These are phyloP conservation scores for Metschnikowia amazonensis DNA, from an alignment of 805 yeast genomes.

Conservation along the genomic window DNA sequence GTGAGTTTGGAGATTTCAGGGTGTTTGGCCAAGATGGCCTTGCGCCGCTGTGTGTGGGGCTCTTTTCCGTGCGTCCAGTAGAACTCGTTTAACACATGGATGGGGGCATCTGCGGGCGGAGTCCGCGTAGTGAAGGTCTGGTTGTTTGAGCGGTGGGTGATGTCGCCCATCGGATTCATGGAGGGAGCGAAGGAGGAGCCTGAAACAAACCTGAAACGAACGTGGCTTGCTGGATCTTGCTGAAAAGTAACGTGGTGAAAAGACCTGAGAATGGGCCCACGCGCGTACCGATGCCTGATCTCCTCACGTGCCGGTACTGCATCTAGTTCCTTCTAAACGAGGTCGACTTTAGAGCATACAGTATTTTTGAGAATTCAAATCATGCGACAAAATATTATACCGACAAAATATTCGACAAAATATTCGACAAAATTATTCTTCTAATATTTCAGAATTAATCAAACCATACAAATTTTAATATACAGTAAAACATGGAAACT, in stretches of 20 bases:
- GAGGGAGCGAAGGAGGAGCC: background rate
- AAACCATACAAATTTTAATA: too few species aligned
- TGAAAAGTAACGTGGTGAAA: slow-evolving; percentile 8
- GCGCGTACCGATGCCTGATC: slow-evolving; percentile 1
- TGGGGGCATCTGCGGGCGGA: slow-evolving; percentile 40
- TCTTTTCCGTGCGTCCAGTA: slow-evolving; percentile 82
- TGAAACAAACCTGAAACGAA: background rate
- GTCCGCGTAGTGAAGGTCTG: slow-evolving; percentile 22
- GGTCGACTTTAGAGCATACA: too few species aligned
- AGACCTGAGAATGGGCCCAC: background rate
- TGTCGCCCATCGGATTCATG: slow-evolving; percentile 13
- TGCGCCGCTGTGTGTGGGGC: slow-evolving; percentile 75
- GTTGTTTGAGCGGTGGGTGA: slow-evolving; percentile 18
- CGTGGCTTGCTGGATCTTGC: background rate
- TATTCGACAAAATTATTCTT: too few species aligned
- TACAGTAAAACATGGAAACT: too few species aligned
- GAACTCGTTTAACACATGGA: slow-evolving; percentile 54
- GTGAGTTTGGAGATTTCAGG: slow-evolving; percentile 78
- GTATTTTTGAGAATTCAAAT: too few species aligned
- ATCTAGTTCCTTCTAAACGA: too few species aligned
- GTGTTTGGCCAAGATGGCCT: slow-evolving; percentile 64
- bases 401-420: too few species aligned
- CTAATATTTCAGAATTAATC: too few species aligned
- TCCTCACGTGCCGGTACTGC: background rate
- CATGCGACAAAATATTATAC: too few species aligned